Percentiles rank a stretch among this genome's conserved stretches.
Conservation (phyloP, 805 yeast species). For the Brettanomyces bruxellensis region DNA sequence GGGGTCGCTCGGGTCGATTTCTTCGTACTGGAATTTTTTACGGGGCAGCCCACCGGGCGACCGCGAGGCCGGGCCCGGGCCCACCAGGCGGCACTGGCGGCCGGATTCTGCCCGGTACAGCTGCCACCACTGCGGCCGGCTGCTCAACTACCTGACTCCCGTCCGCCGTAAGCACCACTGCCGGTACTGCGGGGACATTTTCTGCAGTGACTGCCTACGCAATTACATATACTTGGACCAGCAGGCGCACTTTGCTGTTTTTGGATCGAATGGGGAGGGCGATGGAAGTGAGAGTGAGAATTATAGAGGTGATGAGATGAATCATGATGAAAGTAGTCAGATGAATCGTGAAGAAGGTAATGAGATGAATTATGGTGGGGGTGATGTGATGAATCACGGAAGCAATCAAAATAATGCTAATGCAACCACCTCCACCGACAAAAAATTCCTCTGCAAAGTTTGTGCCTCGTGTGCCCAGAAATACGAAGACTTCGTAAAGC, state of each 20-base stretch:
- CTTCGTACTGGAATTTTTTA: slow-evolving; percentile 20
- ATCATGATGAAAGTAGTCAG: neutral
- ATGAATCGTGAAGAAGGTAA: neutral
- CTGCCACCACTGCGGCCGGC: slow-evolving; percentile 60
- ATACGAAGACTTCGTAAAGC: slow-evolving; percentile 25
- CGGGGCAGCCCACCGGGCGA: slow-evolving; percentile 4
- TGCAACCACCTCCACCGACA: slow-evolving; percentile 2
- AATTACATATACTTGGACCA: slow-evolving; percentile 27
- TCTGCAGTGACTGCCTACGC: slow-evolving; percentile 29
- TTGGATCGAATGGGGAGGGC: slow-evolving; percentile 13
- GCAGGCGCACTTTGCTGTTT: slow-evolving; percentile 27
- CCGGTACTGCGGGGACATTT: slow-evolving; percentile 31
- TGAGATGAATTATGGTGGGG: neutral
- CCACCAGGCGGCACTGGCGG: slow-evolving; percentile 62
- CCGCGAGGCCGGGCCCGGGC: slow-evolving; percentile 18
- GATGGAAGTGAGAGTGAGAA: neutral
- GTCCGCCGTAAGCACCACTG: slow-evolving; percentile 36
- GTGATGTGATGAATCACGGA: too few relatives aligned
- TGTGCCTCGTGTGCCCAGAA: slow-evolving; percentile 25
- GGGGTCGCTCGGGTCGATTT: slow-evolving; percentile 16
- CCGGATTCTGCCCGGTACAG: slow-evolving; percentile 56
- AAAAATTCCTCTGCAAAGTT: slow-evolving; percentile 26
- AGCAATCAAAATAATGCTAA: neutral
- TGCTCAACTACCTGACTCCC: slow-evolving; percentile 71
- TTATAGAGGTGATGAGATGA: neutral